Conservation (phyloP, 2,329 filamentous ascomycete species). For the Xylariaceae sp. region DNA sequence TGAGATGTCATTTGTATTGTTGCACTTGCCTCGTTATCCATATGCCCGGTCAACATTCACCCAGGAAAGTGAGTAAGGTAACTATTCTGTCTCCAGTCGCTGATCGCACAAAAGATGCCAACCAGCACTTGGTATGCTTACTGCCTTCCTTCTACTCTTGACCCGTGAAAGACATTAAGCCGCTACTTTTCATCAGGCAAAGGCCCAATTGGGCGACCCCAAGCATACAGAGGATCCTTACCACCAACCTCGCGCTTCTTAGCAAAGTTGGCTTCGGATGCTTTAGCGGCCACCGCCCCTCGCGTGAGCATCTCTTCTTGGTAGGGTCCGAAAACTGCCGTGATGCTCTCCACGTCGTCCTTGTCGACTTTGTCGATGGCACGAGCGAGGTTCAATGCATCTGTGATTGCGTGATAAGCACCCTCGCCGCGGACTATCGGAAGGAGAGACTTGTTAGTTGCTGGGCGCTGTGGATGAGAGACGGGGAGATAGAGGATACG, state of each 20-base stretch:
- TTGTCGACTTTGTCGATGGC: constrained; percentile 21
- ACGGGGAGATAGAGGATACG: neutral
- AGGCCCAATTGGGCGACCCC: constrained; percentile 18
- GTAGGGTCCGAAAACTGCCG: constrained; percentile 24
- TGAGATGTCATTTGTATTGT: too few species aligned
- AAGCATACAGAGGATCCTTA: constrained; percentile 13
- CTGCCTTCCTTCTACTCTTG: too few species aligned
- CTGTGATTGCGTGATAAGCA: constrained; percentile 33
- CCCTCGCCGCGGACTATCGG: constrained; percentile 21
- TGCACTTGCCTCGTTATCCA: too few species aligned
- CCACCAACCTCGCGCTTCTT: constrained; percentile 13
- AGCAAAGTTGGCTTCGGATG: constrained; percentile 21
- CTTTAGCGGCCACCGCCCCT: constrained; percentile 24
- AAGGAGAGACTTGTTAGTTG: constrained; percentile 1
- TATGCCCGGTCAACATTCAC: too few species aligned
- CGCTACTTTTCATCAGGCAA: constrained; percentile 17
- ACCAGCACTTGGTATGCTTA: too few species aligned
- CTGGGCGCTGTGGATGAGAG: neutral
- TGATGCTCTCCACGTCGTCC: constrained; percentile 15
- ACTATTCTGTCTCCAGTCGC: too few species aligned
- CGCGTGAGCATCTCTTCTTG: constrained; percentile 30
- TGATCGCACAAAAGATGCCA: too few species aligned
- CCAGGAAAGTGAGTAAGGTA: too few species aligned
- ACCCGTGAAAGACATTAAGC: too few species aligned
- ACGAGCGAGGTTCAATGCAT: constrained; percentile 46